Evolutionary conservation across 2,329 filamentous ascomycete genomes (phyloP).

Genomic region (Gliomastix tumulicola): DNA sequence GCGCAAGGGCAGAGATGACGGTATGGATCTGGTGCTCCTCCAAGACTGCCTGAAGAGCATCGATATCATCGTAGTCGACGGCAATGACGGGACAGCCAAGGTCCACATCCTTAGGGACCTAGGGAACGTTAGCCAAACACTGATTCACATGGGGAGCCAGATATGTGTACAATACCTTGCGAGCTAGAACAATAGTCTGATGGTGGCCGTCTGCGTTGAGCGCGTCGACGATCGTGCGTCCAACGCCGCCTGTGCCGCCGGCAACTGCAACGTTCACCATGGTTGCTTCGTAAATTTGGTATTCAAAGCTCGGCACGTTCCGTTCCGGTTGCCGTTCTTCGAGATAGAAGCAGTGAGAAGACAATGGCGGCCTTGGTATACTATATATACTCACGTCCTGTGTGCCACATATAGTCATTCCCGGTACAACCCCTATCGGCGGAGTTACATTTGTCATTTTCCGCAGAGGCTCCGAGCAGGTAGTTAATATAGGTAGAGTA

Average conservation of each 20-base stretch:
- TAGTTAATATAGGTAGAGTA: too few species aligned
- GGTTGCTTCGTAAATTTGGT: too few species aligned
- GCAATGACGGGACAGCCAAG: constrained; percentile 14
- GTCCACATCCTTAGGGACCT: constrained; percentile 10
- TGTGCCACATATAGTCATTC: too few species aligned
- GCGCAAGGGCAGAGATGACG: constrained; percentile 31
- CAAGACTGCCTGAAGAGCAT: constrained; percentile 13
- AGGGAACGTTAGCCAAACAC: not conserved
- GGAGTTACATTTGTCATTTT: too few species aligned
- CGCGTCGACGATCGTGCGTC: constrained; percentile 36
- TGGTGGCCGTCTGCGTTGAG: constrained; percentile 23
- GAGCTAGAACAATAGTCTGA: constrained; percentile 30
- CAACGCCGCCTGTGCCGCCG: constrained; percentile 37
- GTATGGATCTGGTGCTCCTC: constrained; percentile 32
- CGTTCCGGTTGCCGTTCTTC: too few species aligned
- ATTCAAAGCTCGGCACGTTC: too few species aligned
- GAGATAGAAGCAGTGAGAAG: too few species aligned
- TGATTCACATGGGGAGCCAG: not conserved
- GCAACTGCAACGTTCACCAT: constrained; percentile 28
- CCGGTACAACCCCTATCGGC: too few species aligned
- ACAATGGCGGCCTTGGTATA: too few species aligned
- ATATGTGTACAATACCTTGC: constrained; percentile 20
- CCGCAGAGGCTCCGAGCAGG: too few species aligned
- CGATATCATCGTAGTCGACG: constrained; percentile 18
- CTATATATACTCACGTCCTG: too few species aligned